A percentile compares a stretch with the other conserved stretches of the same genome.
Evolutionary conservation across 2,329 filamentous ascomycete species (phyloP).

Genomic region (Monosporascus sp.): DNA sequence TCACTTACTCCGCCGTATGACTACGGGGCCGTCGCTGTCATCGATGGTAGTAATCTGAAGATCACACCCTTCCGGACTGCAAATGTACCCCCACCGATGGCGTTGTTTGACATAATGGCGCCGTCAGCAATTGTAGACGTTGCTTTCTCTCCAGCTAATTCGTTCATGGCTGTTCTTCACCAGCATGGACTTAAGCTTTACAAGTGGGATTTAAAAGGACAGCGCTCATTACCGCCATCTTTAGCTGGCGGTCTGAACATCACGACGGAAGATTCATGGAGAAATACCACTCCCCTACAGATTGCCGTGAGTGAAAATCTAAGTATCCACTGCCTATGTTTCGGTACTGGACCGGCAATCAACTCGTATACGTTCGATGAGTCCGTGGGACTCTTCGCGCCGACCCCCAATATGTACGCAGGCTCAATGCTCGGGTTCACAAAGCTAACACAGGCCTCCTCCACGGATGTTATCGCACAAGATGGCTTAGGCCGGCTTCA

Average conservation of each 20-base stretch:
- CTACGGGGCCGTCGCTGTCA: conserved; percentile 72
- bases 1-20: conserved; percentile 68
- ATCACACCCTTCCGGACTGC: conserved; percentile 79
- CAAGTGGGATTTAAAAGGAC: conserved; percentile 59
- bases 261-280: conserved; percentile 19
- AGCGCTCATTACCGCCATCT: conserved; percentile 41
- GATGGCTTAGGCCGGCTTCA: conserved; percentile 42
- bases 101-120: conserved; percentile 66
- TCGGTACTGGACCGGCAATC: conserved; percentile 17
- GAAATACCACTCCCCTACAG: conserved; percentile 22
- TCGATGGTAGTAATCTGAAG: conserved; percentile 76
- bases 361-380: conserved; percentile 17
- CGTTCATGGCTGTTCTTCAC: conserved; percentile 68
- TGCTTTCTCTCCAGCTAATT: conserved; percentile 61
- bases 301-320: conserved; percentile 24
- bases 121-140: conserved; percentile 66
- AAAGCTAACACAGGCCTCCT: conserved; percentile 23
- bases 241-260: conserved; percentile 37
- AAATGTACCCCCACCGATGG: conserved; percentile 91
- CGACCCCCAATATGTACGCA: conserved; percentile 18
- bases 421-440: conserved; percentile 26
- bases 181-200: conserved; percentile 62
- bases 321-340: conserved; percentile 23
- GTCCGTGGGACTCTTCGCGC: conserved; percentile 14
- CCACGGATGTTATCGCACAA: conserved; percentile 35